Base-by-base conservation (phyloP, 306 rosid species). In the Canavalia ensiformis region DNA sequence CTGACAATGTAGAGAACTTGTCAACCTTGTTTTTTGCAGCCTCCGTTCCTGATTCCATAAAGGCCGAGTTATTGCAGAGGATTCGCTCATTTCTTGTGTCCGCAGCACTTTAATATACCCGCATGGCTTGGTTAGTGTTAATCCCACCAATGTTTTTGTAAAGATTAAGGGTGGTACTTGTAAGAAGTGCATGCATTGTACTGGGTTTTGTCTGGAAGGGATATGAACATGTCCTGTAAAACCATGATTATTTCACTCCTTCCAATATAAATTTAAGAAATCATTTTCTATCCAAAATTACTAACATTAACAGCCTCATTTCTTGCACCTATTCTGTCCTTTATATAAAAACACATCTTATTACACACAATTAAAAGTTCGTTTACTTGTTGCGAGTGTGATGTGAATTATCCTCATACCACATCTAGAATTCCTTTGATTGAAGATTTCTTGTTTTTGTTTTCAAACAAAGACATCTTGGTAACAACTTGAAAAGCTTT, bases 61-160 rank as follows among this genome's bases (percentile, higher is more conserved):
- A 94, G 84, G 94, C 98, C 0, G 98, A 94, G 85, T 88, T 94
- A 54, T 84, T 92, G 92, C 94, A 94, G 80, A 89, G 88, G 80
- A 94, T 94, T 78, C 92, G 84, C 52, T 31, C 92, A 1, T 90
- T 91, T 82, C 96, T 94, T 33, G 87, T 82, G 66, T 85, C 97
- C 3, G 90, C 94, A 34, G 85, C 97, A 54, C 86, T 88, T 55
- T 93, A 85, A 88, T 41, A 11, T 41, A 51, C 30, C 62, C 4
- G 7, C 60, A 50, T 51, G 69, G 76, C 25, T 67, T 55, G 64
- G 58, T 80, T 5, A 7, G 57, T 50, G 62, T 72, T 47, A 46
- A 73, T 69, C 44, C 66, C 84, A 56, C 56, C 25, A 6, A 44
- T 37, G 62, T 60, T 56, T 73, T 37, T 77, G 82, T 83, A 77